These are phyloP conservation scores for Thermothelomyces thermophilus DNA, from an alignment of 2,329 filamentous ascomycete species.

Conservation along the genomic window DNA sequence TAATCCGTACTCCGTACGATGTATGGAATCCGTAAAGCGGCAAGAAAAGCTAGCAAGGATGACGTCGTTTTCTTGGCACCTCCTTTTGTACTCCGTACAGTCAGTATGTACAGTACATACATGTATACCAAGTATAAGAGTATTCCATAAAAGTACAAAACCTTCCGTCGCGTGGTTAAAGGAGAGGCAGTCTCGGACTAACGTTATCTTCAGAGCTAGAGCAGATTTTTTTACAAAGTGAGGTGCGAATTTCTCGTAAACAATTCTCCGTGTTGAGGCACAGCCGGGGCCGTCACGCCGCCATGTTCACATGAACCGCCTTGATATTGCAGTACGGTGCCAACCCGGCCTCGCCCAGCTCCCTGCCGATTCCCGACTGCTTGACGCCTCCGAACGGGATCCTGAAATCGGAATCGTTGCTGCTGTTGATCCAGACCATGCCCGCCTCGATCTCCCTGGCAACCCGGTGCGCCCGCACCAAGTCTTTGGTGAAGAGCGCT, in stretches of 20 bases:
- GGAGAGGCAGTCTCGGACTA: not conserved
- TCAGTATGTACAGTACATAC: no score
- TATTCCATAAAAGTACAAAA: no score
- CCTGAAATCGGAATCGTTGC: conserved; percentile 43
- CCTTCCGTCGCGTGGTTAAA: not conserved
- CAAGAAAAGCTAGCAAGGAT: not conserved
- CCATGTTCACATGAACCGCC: conserved; percentile 33
- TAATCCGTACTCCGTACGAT: no score
- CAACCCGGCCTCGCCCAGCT: conserved; percentile 33
- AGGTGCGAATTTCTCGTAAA: not conserved
- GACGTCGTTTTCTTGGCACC: not conserved
- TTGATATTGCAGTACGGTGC: conserved; percentile 33
- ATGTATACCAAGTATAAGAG: no score
- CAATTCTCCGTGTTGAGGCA: not conserved
- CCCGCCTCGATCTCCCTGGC: conserved; percentile 52
- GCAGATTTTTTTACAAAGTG: no score
- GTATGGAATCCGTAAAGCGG: no score
- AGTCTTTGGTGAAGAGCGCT: conserved; percentile 52
- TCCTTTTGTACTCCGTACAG: no score
- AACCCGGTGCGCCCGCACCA: conserved; percentile 39
- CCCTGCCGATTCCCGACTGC: conserved; percentile 34
- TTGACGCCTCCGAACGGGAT: conserved; percentile 41
- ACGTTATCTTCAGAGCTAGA: no score
- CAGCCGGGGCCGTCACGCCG: conserved; percentile 15
- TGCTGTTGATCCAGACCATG: conserved; percentile 44